These are phyloP conservation scores for Gossypium turneri DNA, from an alignment of 345 rosid species.

Conservation along the genomic window DNA sequence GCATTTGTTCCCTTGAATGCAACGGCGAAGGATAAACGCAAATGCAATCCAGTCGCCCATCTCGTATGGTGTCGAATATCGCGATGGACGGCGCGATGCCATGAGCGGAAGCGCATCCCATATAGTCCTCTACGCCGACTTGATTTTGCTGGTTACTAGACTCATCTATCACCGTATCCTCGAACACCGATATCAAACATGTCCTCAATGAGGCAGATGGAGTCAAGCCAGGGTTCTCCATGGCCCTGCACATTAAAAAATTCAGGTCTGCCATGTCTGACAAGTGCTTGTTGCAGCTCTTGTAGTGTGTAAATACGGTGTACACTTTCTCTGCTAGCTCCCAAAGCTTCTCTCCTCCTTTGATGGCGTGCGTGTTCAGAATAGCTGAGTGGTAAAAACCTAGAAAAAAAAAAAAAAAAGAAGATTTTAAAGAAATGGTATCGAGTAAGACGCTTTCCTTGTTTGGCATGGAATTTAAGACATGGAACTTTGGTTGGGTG, in stretches of 20 bases:
- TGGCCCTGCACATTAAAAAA: constrained; percentile 49
- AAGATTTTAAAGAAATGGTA: neutral
- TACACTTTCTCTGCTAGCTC: constrained; percentile 38
- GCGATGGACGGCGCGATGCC: constrained; percentile 71
- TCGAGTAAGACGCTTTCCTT: neutral
- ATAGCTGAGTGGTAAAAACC: constrained; percentile 57
- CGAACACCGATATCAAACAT: constrained; percentile 41
- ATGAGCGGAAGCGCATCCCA: constrained; percentile 65
- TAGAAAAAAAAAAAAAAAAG: constrained; percentile 1
- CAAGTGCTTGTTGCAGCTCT: constrained; percentile 38
- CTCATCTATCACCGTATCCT: constrained; percentile 35
- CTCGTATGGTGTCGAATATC: constrained; percentile 55
- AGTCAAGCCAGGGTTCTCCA: constrained; percentile 46
- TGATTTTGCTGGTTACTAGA: constrained; percentile 18
- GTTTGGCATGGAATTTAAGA: neutral
- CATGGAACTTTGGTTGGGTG: neutral
- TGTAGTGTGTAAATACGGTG: constrained; percentile 26
- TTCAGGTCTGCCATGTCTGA: constrained; percentile 53
- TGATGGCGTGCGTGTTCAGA: constrained; percentile 31
- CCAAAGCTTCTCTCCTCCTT: constrained; percentile 37
- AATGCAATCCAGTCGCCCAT: constrained; percentile 56
- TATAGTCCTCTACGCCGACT: constrained; percentile 39
- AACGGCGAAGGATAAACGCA: constrained; percentile 72
- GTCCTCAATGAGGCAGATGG: constrained; percentile 40
- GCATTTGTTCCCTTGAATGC: constrained; percentile 80